A percentile compares a stretch with the other conserved stretches of the same genome.
Conservation (phyloP, 1,284 basidiomycete genomes). For the Trichosporon sp. region DNA sequence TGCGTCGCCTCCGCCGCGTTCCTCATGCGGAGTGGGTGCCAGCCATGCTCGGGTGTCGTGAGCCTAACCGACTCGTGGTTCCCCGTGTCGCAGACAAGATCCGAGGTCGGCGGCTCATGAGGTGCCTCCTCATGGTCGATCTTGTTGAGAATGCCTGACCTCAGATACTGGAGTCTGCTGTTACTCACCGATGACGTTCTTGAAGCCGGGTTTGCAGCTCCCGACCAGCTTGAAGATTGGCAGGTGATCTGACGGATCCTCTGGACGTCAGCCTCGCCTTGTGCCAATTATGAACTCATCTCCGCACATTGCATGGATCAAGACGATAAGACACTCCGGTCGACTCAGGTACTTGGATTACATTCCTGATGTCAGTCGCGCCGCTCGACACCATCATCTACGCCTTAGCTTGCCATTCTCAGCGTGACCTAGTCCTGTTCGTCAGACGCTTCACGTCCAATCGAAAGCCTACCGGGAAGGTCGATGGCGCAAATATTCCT, state of each 20-base stretch:
- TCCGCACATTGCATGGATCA: not conserved
- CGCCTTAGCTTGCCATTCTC: not conserved
- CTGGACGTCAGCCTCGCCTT: not conserved
- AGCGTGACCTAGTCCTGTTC: not conserved
- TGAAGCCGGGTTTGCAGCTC: not conserved
- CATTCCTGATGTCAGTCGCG: not conserved
- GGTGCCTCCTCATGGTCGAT: not conserved
- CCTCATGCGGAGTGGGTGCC: not conserved
- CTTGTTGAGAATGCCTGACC: not conserved
- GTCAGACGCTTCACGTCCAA: not conserved
- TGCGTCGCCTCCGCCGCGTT: not conserved
- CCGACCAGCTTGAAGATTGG: not conserved
- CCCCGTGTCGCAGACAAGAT: not conserved
- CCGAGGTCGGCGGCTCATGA: not conserved
- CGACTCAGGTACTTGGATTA: not conserved
- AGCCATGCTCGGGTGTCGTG: not conserved
- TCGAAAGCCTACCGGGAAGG: not conserved
- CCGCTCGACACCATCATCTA: not conserved
- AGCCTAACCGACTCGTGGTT: not conserved
- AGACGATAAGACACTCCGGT: not conserved
- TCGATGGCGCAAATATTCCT: not conserved
- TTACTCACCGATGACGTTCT: not conserved
- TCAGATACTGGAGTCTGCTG: not conserved
- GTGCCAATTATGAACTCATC: not conserved
- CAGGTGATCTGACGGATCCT: not conserved